A percentile compares a stretch with the other conserved stretches of the same genome.
Conservation (phyloP, 768 basidiomycete species). For the Leccinum sublutescens region DNA sequence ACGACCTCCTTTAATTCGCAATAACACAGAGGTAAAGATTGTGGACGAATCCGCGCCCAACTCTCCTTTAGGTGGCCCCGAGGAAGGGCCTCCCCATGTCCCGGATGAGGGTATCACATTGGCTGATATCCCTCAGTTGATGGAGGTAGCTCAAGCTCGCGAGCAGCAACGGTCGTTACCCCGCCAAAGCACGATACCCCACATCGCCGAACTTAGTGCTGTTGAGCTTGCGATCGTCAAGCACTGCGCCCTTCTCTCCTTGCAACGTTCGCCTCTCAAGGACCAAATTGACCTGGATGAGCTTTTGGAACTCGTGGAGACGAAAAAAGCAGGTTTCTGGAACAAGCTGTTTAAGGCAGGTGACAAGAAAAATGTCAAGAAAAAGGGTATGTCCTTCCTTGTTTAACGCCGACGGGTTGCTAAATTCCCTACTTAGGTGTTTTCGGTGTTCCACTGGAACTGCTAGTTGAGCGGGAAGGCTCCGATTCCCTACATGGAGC, state of each 20-base stretch:
- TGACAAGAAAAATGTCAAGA: constrained; percentile 89
- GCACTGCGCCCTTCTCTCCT: constrained; percentile 80
- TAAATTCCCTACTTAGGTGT: constrained; percentile 55
- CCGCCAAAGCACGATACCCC: constrained; percentile 72
- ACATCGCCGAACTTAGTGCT: constrained; percentile 79
- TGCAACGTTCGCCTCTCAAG: constrained; percentile 74
- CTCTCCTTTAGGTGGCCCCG: constrained; percentile 57
- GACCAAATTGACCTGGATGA: constrained; percentile 91
- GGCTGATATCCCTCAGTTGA: constrained; percentile 90
- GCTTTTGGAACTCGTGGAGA: constrained; percentile 87
- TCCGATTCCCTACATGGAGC: constrained; percentile 94
- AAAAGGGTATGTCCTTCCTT: constrained; percentile 61
- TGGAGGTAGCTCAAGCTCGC: constrained; percentile 88
- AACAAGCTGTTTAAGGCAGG: constrained; percentile 89
- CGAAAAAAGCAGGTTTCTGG: constrained; percentile 94
- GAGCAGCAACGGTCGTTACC: constrained; percentile 85
- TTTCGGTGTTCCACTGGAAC: constrained; percentile 90
- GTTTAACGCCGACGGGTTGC: constrained; percentile 3
- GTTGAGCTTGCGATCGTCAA: constrained; percentile 90
- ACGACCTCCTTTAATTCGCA: constrained; percentile 70
- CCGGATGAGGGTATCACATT: constrained; percentile 87
- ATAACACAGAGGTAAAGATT: constrained; percentile 86
- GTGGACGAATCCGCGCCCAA: constrained; percentile 77
- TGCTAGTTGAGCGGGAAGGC: constrained; percentile 91
- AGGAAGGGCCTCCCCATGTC: constrained; percentile 37